Base-by-base conservation (phyloP, 768 basidiomycete genomes). In the Agaricus blazei region DNA sequence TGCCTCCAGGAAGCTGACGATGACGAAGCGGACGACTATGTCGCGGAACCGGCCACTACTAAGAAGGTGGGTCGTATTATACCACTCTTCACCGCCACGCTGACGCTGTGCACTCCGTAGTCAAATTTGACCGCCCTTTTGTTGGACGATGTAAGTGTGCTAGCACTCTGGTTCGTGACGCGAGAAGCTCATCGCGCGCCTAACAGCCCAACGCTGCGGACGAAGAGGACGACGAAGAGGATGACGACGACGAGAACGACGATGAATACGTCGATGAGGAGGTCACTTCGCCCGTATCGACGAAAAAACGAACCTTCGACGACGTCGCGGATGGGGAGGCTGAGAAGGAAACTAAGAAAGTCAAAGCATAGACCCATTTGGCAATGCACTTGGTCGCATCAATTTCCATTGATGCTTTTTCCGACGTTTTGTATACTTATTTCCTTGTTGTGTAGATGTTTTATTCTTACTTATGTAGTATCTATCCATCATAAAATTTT, bases 301-400 rank as follows among this genome's bases (percentile, higher is more conserved):
- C 54, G 24, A 56, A 50, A 50, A 56, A 56, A 40, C 29, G 54
- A 44, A 6, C 29, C 40, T 49, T 56, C 34, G 54, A 49, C 19
- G 54, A 56, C 24, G 54, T 47, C 26, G 48, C 7, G 31, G 54
- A 49, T 26, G 47, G 45, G 48, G 54, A 36, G 19, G 29, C 41
- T 49, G 54, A 56, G 48, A 56, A 56, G 28, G 54, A 50, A 31
- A 12, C 54, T 27, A 56, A 56, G 54, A 56, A 56, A 50, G 40
- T 43, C 42, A 56, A 56, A 34, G 48, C 54, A 56, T 56, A 56
- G 41, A 27, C 48, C 31, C 42, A 55, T 48, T 54, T 38, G 46
- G 52, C 43, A 53, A 19, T 19, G 19, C 19, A 19, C 19, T 43
- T 9, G n/a, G 6, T 24, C 24, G 34, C 31, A 37, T 24, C 29